Evolutionary conservation across 768 basidiomycete genomes (phyloP).

Genomic region (Polyporus arcularius): DNA sequence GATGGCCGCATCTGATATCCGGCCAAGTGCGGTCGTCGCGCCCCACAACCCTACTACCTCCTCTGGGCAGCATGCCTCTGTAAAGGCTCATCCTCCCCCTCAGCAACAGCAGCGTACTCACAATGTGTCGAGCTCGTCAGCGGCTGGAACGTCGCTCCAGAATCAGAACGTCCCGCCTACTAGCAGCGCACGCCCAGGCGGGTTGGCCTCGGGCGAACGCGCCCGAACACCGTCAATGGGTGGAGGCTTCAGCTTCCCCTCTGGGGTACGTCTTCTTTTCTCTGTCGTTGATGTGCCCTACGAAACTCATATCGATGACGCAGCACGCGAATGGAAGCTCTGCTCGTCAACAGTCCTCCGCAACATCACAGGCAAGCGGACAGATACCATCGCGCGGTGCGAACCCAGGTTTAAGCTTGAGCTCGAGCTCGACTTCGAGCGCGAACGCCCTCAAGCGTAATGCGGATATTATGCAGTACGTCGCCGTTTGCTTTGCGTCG

Average conservation of each 20-base stretch:
- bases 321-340: background rate
- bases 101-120: background rate
- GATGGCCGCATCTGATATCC: background rate
- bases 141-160: background rate
- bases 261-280: slow-evolving; percentile 1
- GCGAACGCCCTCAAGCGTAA: slow-evolving; percentile 15
- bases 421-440: background rate
- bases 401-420: background rate
- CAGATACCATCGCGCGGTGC: background rate
- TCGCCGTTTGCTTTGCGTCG: background rate
- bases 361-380: background rate
- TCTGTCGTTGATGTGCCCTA: background rate
- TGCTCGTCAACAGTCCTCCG: background rate
- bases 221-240: slow-evolving; percentile 18
- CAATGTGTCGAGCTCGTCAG: background rate
- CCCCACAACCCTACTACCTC: background rate
- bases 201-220: background rate
- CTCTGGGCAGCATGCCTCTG: no score
- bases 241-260: slow-evolving; percentile 19
- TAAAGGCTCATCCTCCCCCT: background rate
- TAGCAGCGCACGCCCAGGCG: background rate
- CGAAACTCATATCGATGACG: background rate
- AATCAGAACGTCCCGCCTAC: background rate
- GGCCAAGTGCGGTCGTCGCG: background rate
- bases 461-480: slow-evolving; percentile 25